phyloP scores from a whole-genome alignment of 1,139 yeast genomes.

The Citeromyces hawaiiensis region DNA sequence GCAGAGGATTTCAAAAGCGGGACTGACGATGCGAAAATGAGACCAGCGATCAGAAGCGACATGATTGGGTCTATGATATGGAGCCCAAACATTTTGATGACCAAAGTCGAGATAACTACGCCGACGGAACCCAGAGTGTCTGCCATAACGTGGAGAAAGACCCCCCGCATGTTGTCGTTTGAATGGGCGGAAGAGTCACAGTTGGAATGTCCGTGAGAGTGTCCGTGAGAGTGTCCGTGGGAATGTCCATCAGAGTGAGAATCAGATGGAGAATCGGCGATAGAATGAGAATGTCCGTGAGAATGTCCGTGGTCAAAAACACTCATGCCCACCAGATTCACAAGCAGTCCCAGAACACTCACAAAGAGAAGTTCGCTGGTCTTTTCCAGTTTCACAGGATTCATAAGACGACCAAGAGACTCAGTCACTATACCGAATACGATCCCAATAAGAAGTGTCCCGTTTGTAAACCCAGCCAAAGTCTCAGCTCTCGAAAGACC shows the following conservation, averaged over 20 bases:
- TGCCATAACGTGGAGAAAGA: conserved; percentile 83
- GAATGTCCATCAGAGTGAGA: conserved; percentile 17
- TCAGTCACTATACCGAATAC: conserved; percentile 82
- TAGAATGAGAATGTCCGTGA: too few relatives aligned
- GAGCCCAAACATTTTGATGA: conserved; percentile 36
- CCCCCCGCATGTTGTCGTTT: conserved; percentile 90
- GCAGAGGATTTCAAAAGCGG: conserved; percentile 81
- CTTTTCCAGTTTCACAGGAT: conserved; percentile 66
- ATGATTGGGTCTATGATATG: conserved; percentile 74
- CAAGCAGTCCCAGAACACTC: conserved; percentile 71
- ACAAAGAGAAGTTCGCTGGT: conserved; percentile 83
- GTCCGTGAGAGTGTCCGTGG: conserved; percentile 22
- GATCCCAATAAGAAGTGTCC: conserved; percentile 75
- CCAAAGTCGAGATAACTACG: conserved; percentile 73
- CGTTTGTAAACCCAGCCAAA: conserved; percentile 91
- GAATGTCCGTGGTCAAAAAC: conserved; percentile 80
- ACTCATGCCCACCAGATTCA: conserved; percentile 83
- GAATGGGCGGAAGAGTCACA: conserved; percentile 8
- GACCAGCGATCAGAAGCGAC: conserved; percentile 69
- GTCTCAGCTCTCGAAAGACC: conserved; percentile 81
- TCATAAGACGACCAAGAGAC: conserved; percentile 66
- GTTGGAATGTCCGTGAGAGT: conserved; percentile 17
- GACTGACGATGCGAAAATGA: conserved; percentile 70
- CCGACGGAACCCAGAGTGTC: conserved; percentile 97
- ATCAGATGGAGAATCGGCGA: too few relatives aligned